Percentiles rank a stretch among this genome's conserved stretches.
phyloP scores from a whole-genome alignment of 345 rosid species.

The Syzygium grande region DNA sequence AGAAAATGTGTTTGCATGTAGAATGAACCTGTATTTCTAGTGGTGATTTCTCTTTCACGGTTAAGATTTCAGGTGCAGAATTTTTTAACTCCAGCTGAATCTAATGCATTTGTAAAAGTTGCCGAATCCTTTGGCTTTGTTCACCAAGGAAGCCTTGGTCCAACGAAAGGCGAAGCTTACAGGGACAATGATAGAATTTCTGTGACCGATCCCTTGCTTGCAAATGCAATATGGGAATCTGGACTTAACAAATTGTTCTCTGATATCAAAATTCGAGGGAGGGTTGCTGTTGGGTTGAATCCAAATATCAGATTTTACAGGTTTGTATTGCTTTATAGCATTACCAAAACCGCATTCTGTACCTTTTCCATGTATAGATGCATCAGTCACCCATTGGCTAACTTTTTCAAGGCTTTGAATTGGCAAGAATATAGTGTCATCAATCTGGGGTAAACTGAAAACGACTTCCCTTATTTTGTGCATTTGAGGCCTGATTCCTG shows the following conservation, averaged over 20 bases:
- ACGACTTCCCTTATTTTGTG: background rate
- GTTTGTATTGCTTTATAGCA: conserved; percentile 16
- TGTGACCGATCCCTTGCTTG: conserved; percentile 62
- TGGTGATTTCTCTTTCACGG: background rate
- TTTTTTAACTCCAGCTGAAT: conserved; percentile 62
- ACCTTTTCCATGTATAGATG: background rate
- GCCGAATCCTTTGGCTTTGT: conserved; percentile 76
- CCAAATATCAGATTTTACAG: conserved; percentile 83
- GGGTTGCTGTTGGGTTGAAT: conserved; percentile 80
- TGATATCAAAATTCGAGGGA: conserved; percentile 66
- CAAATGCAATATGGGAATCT: conserved; percentile 59
- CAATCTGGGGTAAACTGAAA: background rate
- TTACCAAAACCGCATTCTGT: background rate
- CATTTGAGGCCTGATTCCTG: background rate
- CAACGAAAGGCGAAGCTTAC: conserved; percentile 82
- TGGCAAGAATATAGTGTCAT: background rate
- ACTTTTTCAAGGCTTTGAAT: background rate
- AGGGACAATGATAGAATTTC: conserved; percentile 81
- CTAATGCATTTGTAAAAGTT: conserved; percentile 47
- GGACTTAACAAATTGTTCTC: conserved; percentile 57
- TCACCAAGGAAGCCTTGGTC: conserved; percentile 95
- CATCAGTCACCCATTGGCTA: background rate
- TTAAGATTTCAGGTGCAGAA: conserved; percentile 47
- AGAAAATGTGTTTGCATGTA: background rate
- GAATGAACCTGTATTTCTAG: background rate